These are phyloP conservation scores for Zymoseptoria pseudotritici DNA, from an alignment of 2,329 filamentous ascomycete genomes.

Conservation along the genomic window DNA sequence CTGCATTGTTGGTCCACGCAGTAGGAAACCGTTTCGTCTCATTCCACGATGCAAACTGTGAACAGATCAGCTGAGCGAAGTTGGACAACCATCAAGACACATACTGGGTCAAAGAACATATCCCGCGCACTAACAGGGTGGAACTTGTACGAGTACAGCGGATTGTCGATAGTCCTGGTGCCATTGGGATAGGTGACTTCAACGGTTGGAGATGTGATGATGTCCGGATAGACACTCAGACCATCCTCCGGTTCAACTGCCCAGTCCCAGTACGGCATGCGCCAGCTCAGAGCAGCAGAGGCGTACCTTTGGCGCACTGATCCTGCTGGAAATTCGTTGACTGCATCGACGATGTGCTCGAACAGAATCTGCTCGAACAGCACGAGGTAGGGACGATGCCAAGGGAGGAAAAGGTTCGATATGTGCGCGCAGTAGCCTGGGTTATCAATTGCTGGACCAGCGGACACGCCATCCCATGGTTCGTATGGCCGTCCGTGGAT, in stretches of 20 bases:
- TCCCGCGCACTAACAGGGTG: constrained; percentile 51
- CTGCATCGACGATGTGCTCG: constrained; percentile 34
- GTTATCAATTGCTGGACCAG: constrained; percentile 44
- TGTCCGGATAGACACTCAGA: constrained; percentile 31
- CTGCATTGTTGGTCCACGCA: constrained; percentile 34
- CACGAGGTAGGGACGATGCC: constrained; percentile 75
- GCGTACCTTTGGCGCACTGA: constrained; percentile 33
- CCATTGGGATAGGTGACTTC: constrained; percentile 29
- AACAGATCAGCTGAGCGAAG: not conserved
- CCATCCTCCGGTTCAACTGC: constrained; percentile 32
- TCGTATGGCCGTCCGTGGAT: constrained; percentile 70
- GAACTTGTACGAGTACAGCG: constrained; percentile 30
- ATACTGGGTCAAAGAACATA: constrained; percentile 54
- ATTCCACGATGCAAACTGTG: constrained; percentile 52
- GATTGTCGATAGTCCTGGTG: constrained; percentile 27
- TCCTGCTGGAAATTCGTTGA: constrained; percentile 34
- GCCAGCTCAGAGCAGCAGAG: constrained; percentile 34
- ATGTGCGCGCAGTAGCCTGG: constrained; percentile 72
- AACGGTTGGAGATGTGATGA: constrained; percentile 35
- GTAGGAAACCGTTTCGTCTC: constrained; percentile 54
- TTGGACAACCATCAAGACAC: constrained; percentile 23
- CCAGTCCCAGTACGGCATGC: constrained; percentile 45
- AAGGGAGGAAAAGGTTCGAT: constrained; percentile 67
- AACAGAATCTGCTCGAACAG: constrained; percentile 41
- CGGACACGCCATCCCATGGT: constrained; percentile 48